Base-by-base conservation (phyloP, 768 basidiomycete genomes). In the Hypsizygus marmoreus region DNA sequence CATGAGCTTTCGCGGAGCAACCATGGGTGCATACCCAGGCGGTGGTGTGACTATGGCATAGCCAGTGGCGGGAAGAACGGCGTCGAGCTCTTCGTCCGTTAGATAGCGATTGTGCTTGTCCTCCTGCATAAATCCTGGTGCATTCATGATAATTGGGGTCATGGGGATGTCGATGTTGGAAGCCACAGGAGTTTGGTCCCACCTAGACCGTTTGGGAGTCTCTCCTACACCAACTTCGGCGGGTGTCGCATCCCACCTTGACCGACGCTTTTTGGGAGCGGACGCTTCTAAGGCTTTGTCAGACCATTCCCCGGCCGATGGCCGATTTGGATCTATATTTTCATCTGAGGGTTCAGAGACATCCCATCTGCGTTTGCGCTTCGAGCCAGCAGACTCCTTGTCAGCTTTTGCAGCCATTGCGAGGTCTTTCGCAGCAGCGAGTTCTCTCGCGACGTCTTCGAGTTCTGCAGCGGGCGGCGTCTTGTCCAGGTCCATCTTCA, bases 61-160 rank as follows among this genome's bases (percentile, higher is more conserved):
- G 36, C 97, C 97, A 43, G 81, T 73, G 7, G 80, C 64, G 28
- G 97, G 97, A 30, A 98, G 82, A 49, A 97, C 76, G 11, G 84
- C 83, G 55, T 98, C 91, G 41, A 98, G 82, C 70, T 98, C 97
- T 66, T 97, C 95, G 65, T 98, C 95, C 6, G 90, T 82, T 34
- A 98, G 83, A 58, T 90, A 94, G n/a, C 94, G 81, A 59, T 97
- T 97, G 62, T 97, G 91, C 59, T 94, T 94, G 72, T 98, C 93
- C 56, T 93, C 91, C 51, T 93, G 89, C 80, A 86, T 82, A 71
- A 89, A 76, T 53, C 88, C 79, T 2, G 88, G 90, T 0, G 87
- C 84, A 54, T 91, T 91, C 89, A 91, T 91, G 62, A 91, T 90
- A 38, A 91, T 91, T 31, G 81, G 84, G 1, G 79, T 76, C 77